phyloP scores from a whole-genome alignment of 306 rosid species.

The Citrullus amarus region DNA sequence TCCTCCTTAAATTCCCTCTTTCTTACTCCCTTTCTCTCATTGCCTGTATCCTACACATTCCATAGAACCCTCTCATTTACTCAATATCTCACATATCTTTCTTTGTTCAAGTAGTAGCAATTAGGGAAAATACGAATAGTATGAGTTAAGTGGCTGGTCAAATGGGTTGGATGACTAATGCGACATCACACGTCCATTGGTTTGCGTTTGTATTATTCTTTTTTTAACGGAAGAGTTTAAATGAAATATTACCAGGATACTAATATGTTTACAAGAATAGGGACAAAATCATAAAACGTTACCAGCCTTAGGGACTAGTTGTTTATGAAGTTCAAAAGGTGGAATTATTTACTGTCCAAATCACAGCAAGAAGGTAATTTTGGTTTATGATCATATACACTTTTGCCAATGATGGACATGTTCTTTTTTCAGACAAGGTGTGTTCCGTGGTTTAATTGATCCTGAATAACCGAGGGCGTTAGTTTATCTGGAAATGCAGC shows the following conservation, averaged over 20 bases:
- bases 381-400: background rate
- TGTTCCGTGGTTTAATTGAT: slow-evolving; percentile 60
- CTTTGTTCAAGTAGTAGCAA: background rate
- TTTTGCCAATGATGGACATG: slow-evolving; percentile 15
- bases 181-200: background rate
- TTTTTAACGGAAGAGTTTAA: background rate
- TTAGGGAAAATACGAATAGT: background rate
- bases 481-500: background rate
- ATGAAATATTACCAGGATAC: background rate
- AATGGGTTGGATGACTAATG: background rate
- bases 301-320: background rate
- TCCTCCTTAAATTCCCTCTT: background rate
- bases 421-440: slow-evolving; percentile 56
- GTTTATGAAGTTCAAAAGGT: background rate
- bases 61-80: background rate
- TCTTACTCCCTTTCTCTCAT: background rate
- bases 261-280: background rate
- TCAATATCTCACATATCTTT: background rate
- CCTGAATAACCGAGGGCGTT: background rate
- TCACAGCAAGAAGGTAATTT: background rate
- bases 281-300: background rate
- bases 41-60: background rate
- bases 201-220: background rate
- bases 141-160: background rate
- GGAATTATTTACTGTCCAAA: background rate